Base-by-base conservation (phyloP, 768 basidiomycete species). In the Suillus ampliporus region DNA sequence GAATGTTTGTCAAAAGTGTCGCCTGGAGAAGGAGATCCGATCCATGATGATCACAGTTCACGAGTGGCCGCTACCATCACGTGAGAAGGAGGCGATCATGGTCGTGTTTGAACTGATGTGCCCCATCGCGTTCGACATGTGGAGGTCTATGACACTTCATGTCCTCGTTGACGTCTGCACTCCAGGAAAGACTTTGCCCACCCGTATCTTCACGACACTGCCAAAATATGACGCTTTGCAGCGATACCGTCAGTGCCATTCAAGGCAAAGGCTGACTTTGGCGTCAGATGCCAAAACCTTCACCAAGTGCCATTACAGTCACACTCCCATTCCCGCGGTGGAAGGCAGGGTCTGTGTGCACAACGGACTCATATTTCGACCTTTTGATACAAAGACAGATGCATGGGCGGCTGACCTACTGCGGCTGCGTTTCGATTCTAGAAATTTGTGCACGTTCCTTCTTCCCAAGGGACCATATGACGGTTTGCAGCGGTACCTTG, bases 21-120 rank as follows among this genome's bases (percentile, higher is more conserved):
- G 6, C 3, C 53, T 75, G 19, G 59, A 74, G 26, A 52, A 38
- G 21, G 15, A 67, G 57, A 69, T 72, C 0, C 26, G 38, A 1
- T 23, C 0, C 0, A 64, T 83, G 69, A 4, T 34, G 0, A 83
- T 85, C 34, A 0, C 35, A 2, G 64, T 80, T 11, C 73, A 81
- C 40, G 84, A 85, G 56, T 83, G 82, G 83, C 84, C 84, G 0
- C 66, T 85, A 44, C 82, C 84, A 0, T 31, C 61, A 4, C 44
- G 67, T 15, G 28, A 19, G 8, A n/a, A 67, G 4, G 31, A 60
- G 9, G 74, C 74, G 0, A 68, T 77, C 60, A 67, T 67, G 0
- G 72, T 77, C 21, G 67, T 84, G 1, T 85, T 85, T 53, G 82
- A 85, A 63, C 64, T 83, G 4, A 61, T 68, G 14, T 76, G 76